Evolutionary conservation across 2,329 filamentous ascomycete genomes (phyloP).

Genomic region (Pseudocercospora ulei): DNA sequence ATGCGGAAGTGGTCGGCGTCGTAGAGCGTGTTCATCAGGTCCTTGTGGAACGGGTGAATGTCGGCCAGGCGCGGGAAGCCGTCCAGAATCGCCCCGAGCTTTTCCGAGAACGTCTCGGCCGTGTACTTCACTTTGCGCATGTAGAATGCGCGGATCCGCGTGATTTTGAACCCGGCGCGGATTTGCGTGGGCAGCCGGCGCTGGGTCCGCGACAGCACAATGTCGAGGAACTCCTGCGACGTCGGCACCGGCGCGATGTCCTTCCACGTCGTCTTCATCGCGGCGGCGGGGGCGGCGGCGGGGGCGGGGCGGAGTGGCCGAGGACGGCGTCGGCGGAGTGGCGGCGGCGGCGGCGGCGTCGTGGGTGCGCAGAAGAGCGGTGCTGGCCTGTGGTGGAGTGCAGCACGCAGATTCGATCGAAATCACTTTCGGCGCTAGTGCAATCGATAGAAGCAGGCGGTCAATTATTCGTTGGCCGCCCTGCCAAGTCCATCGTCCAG

Average conservation of each 20-base stretch:
- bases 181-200: slow-evolving; percentile 91
- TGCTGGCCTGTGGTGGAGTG: too few species aligned
- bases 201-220: slow-evolving; percentile 89
- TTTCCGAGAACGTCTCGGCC: slow-evolving; percentile 91
- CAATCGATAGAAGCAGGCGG: too few species aligned
- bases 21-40: slow-evolving; percentile 93
- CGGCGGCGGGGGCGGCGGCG: slow-evolving; percentile 18
- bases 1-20: slow-evolving; percentile 97
- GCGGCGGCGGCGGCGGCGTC: too few species aligned
- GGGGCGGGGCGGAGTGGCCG: not conserved
- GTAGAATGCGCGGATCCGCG: slow-evolving; percentile 88
- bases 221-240: slow-evolving; percentile 92
- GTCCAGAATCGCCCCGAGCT: slow-evolving; percentile 80
- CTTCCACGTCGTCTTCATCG: slow-evolving; percentile 53
- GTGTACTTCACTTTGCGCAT: slow-evolving; percentile 98
- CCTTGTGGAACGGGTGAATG: slow-evolving; percentile 87
- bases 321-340: too few species aligned
- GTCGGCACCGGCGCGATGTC: slow-evolving; percentile 54
- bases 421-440: too few species aligned
- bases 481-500: too few species aligned
- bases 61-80: slow-evolving; percentile 87
- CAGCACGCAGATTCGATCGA: too few species aligned
- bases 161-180: slow-evolving; percentile 89
- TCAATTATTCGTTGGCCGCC: too few species aligned
- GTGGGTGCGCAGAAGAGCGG: too few species aligned